phyloP scores from a whole-genome alignment of 169 alveolate species.

The Cryptosporidium ryanae region DNA sequence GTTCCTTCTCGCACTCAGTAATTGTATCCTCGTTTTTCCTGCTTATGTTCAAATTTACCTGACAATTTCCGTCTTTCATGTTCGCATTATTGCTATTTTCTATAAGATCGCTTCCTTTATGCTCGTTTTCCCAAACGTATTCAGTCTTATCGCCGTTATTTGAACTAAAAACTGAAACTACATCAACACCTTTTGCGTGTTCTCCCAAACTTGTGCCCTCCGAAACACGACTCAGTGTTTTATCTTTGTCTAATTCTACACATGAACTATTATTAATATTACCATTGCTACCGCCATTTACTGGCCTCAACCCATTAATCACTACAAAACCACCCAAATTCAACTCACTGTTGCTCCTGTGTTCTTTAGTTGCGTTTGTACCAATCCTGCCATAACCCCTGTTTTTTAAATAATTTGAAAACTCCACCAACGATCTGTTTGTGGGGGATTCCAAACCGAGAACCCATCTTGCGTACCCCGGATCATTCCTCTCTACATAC shows the following conservation, averaged over 20 bases:
- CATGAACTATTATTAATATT: constrained; percentile 1
- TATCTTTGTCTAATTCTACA: background rate
- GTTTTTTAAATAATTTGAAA: constrained; percentile 46
- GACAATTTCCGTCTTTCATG: background rate
- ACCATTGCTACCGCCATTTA: constrained; percentile 12
- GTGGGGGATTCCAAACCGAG: constrained; percentile 56
- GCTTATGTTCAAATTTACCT: background rate
- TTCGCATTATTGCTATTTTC: background rate
- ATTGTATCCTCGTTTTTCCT: background rate
- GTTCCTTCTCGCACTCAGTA: constrained; percentile 22
- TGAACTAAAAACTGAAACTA: too few species aligned
- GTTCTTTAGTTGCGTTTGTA: background rate
- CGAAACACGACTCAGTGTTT: background rate
- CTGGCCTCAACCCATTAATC: background rate
- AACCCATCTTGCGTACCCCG: constrained; percentile 74
- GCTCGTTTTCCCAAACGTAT: background rate
- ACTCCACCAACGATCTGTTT: constrained; percentile 33
- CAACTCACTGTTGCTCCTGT: too few species aligned
- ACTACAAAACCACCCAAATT: too few species aligned
- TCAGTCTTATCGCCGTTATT: background rate
- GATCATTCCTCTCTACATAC: constrained; percentile 58
- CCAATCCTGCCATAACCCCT: constrained; percentile 8
- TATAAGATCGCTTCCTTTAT: background rate
- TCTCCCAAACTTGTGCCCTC: background rate
- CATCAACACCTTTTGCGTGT: background rate